These are phyloP conservation scores for Alternaria gansuensis DNA, from an alignment of 2,329 filamentous ascomycete genomes.

Conservation along the genomic window DNA sequence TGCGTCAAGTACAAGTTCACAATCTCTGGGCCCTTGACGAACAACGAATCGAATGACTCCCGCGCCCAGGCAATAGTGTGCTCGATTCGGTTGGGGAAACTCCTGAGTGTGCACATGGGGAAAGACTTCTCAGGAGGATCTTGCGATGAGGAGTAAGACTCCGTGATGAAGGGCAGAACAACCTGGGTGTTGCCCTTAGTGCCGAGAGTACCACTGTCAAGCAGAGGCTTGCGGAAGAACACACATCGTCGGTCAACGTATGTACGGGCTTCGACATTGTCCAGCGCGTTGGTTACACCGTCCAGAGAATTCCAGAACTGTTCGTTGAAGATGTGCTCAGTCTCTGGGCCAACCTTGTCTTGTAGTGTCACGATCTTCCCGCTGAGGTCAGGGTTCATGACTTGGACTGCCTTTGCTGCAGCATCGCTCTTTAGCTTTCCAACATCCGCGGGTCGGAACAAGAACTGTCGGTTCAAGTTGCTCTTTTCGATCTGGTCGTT, in stretches of 20 bases:
- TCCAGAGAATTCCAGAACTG: constrained; percentile 88
- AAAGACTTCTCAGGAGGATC: constrained; percentile 98
- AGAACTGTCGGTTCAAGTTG: constrained; percentile 95
- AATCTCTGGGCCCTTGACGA: constrained; percentile 91
- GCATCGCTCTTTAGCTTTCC: constrained; percentile 97
- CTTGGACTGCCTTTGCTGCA: constrained; percentile 86
- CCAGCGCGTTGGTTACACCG: constrained; percentile 93
- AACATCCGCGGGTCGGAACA: constrained; percentile 93
- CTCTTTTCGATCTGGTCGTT: constrained; percentile 99
- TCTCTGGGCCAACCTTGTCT: constrained; percentile 90
- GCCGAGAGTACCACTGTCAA: constrained; percentile 97
- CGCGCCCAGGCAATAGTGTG: constrained; percentile 99
- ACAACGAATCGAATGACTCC: constrained; percentile 92
- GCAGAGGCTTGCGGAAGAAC: constrained; percentile 95
- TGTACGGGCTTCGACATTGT: constrained; percentile 96
- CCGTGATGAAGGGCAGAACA: constrained; percentile 86
- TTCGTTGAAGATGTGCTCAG: constrained; percentile 94
- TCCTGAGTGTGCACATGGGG: constrained; percentile 96
- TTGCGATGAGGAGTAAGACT: constrained; percentile 96
- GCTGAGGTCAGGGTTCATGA: constrained; percentile 92
- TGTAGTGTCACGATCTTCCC: constrained; percentile 86
- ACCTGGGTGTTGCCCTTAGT: constrained; percentile 99
- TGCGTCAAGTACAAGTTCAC: constrained; percentile 94
- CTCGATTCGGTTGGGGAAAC: constrained; percentile 98
- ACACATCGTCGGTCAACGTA: constrained; percentile 97